These are phyloP conservation scores for Chrysoporthe deuterocubensis DNA, from an alignment of 2,329 filamentous ascomycete genomes.

Conservation along the genomic window DNA sequence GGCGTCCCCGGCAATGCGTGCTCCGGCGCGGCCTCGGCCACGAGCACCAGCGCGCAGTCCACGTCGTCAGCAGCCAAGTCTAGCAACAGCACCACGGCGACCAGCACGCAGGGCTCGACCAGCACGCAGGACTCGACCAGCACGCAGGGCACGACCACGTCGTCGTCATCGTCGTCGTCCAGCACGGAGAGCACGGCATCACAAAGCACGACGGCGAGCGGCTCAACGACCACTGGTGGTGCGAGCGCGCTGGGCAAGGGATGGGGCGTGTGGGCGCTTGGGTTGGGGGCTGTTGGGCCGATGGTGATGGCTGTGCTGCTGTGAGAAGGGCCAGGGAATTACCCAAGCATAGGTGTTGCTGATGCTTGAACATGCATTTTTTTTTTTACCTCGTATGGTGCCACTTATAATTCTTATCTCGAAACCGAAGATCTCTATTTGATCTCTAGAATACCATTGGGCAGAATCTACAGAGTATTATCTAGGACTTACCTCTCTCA, in stretches of 20 bases:
- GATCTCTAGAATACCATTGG: no score
- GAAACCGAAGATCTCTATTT: no score
- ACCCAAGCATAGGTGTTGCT: no score
- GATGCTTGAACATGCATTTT: no score
- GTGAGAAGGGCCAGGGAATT: neutral
- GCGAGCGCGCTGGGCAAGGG: neutral
- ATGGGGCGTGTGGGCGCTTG: slow-evolving; percentile 4
- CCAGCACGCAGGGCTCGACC: neutral
- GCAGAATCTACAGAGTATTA: no score
- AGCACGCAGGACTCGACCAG: neutral
- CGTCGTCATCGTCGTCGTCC: no score
- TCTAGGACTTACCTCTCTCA: no score
- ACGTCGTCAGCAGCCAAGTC: neutral
- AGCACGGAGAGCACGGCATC: neutral
- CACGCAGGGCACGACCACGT: neutral
- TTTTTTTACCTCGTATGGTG: no score
- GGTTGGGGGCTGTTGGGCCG: slow-evolving; percentile 2
- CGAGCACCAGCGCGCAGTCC: neutral
- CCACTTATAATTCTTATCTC: no score
- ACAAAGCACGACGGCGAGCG: neutral
- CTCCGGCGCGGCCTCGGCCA: neutral
- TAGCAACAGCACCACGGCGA: neutral
- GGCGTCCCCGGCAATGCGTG: slow-evolving; percentile 1
- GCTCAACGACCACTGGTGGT: neutral
- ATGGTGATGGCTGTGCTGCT: slow-evolving; percentile 8